Evolutionary conservation across 805 yeast genomes (phyloP).

Genomic region (Candida arabinofermentans): DNA sequence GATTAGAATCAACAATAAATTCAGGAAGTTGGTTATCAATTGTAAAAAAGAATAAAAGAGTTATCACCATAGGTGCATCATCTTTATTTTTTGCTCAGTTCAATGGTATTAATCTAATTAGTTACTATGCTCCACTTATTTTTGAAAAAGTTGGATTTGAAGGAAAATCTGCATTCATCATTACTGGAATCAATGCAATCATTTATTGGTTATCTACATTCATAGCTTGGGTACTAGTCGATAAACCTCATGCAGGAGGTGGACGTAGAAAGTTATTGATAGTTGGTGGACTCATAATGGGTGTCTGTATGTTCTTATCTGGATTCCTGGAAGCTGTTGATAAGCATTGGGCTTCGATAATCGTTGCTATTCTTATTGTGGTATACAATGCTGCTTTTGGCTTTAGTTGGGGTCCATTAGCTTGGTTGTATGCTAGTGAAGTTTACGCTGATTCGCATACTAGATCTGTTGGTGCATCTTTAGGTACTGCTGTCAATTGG

Average conservation of each 20-base stretch:
- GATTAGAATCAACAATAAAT: constrained; percentile 14
- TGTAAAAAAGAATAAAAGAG: constrained; percentile 26
- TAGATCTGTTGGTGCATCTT: constrained; percentile 82
- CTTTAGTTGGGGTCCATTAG: constrained; percentile 87
- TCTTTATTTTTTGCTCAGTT: constrained; percentile 86
- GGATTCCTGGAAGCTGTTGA: constrained; percentile 55
- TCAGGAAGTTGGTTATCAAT: constrained; percentile 23
- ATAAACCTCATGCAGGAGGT: constrained; percentile 59
- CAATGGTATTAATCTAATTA: constrained; percentile 84
- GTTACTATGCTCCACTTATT: constrained; percentile 87
- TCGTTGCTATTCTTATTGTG: constrained; percentile 71
- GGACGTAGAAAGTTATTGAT: constrained; percentile 77
- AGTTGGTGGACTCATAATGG: constrained; percentile 75
- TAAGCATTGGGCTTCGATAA: constrained; percentile 52
- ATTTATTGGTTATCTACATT: constrained; percentile 61
- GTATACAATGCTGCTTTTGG: constrained; percentile 82
- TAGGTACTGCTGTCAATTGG: constrained; percentile 90
- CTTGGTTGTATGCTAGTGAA: constrained; percentile 83
- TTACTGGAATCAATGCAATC: constrained; percentile 75
- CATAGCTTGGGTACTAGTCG: constrained; percentile 89
- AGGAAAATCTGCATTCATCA: constrained; percentile 76
- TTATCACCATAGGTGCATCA: constrained; percentile 79
- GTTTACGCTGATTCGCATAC: constrained; percentile 69
- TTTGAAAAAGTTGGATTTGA: constrained; percentile 91
- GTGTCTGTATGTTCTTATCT: constrained; percentile 56